Base-by-base conservation (phyloP, 495 filamentous ascomycete genomes). In the Neohortaea acidophila region DNA sequence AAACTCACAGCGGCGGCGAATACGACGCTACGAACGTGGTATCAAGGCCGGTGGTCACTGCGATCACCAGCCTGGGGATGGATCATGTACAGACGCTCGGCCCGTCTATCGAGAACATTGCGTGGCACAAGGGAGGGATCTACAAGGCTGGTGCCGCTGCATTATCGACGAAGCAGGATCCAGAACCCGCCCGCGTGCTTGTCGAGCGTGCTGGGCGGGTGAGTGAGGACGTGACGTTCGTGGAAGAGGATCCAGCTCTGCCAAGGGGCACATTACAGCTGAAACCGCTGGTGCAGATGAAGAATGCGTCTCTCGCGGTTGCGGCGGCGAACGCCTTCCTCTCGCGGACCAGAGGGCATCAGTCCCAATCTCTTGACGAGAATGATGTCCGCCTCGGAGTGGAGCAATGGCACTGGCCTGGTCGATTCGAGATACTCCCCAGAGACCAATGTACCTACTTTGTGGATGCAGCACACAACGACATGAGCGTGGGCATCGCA, bases 381-480 rank as follows among this genome's bases (percentile, higher is more conserved):
- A 31, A 48, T 0, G 57, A 62, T 33, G 49, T 68, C 3, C 7
- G 24, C 2, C 6, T n/a, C 3, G 67, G 59, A 12, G 42, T 67
- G 1, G 38, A 62, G 10, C 55, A 56, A 23, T 63, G 60, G 26
- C 48, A 36, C 1, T 66, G 60, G 63, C 50, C 54, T 3, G 68
- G 65, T 9, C 49, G 67, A 34, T 70, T 63, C 36, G 59, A 70
- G 40, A 41, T 56, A 5, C 45, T 68, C 2, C 28, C 52, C 2
- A 42, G 61, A 4, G 52, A 39, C 12, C 25, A 34, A 10, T 38
- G 18, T 22, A 48, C 48, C 20, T 70, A 65, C 64, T 67, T 59
- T 41, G 34, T 70, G 17, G 66, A 70, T 48, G 59, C 57, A 22
- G 66, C 67, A 0, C 66, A 70, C 41, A 70, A 68, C 39, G 55